Evolutionary conservation across 2,329 filamentous ascomycete genomes (phyloP).

Genomic region (Fusarium stilboides): DNA sequence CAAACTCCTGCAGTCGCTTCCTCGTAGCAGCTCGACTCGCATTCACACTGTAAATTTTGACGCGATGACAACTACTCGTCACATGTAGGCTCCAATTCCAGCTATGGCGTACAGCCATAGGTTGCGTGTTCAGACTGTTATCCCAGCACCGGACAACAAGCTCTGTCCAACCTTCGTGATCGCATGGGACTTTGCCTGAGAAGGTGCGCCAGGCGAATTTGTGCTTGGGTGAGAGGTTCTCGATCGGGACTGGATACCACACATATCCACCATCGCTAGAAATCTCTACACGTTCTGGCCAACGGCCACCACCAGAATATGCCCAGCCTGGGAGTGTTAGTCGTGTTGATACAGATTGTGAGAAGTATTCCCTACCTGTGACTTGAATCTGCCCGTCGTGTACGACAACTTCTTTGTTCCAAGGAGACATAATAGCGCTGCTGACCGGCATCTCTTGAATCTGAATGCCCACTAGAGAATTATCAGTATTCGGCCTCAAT

Average conservation of each 20-base stretch:
- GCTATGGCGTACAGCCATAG: slow-evolving; percentile 66
- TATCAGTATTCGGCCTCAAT: neutral
- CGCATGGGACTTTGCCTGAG: slow-evolving; percentile 73
- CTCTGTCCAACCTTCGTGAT: slow-evolving; percentile 74
- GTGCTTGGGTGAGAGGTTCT: slow-evolving; percentile 74
- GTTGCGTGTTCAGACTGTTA: slow-evolving; percentile 73
- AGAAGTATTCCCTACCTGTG: neutral
- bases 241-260: slow-evolving; percentile 74
- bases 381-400: slow-evolving; percentile 70
- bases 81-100: slow-evolving; percentile 79
- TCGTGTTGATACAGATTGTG: accelerated
- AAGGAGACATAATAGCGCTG: slow-evolving; percentile 75
- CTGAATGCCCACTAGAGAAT: slow-evolving; percentile 64
- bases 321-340: slow-evolving; percentile 67
- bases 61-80: slow-evolving; percentile 72
- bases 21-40: slow-evolving; percentile 63
- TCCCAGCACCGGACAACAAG: slow-evolving; percentile 73
- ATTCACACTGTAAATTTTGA: slow-evolving; percentile 76
- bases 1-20: slow-evolving; percentile 66
- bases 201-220: slow-evolving; percentile 76
- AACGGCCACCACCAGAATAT: slow-evolving; percentile 70
- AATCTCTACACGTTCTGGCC: slow-evolving; percentile 75
- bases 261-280: slow-evolving; percentile 73
- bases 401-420: slow-evolving; percentile 71
- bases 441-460: slow-evolving; percentile 82